These are phyloP conservation scores for Fraxinus pennsylvanica DNA, from an alignment of 257 asterid species.

Conservation along the genomic window DNA sequence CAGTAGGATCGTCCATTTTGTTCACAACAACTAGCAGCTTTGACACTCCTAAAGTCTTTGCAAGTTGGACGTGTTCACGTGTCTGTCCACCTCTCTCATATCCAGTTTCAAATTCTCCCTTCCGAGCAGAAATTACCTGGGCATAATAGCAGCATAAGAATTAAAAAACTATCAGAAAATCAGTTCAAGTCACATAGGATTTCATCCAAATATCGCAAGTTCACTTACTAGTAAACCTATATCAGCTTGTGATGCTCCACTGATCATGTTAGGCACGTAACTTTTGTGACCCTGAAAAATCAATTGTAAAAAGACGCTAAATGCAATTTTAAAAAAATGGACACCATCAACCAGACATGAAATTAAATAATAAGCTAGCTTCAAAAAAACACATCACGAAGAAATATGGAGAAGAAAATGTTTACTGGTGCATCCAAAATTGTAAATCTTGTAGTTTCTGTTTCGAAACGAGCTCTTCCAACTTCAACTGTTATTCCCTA, in stretches of 20 bases:
- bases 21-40: slow-evolving; percentile 90
- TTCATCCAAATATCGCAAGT: neutral
- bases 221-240: slow-evolving; percentile 80
- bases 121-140: slow-evolving; percentile 93
- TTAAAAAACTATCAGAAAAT: neutral
- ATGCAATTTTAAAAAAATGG: neutral
- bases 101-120: slow-evolving; percentile 97
- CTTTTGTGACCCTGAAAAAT: slow-evolving; percentile 88
- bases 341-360: neutral
- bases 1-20: slow-evolving; percentile 99
- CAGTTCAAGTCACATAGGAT: slow-evolving; percentile 3
- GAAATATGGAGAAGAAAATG: slow-evolving; percentile 6
- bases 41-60: slow-evolving; percentile 91
- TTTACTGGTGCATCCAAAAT: slow-evolving; percentile 98
- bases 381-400: neutral
- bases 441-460: slow-evolving; percentile 89
- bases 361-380: neutral
- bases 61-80: slow-evolving; percentile 96
- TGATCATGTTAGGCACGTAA: slow-evolving; percentile 94
- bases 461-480: slow-evolving; percentile 98
- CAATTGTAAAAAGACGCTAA: neutral
- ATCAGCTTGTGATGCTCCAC: slow-evolving; percentile 99
- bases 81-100: slow-evolving; percentile 99
- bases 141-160: neutral
- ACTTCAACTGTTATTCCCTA: slow-evolving; percentile 98